Evolutionary conservation across 2,329 filamentous ascomycete species (phyloP).

Genomic region (Cucurbitaria berberidis): DNA sequence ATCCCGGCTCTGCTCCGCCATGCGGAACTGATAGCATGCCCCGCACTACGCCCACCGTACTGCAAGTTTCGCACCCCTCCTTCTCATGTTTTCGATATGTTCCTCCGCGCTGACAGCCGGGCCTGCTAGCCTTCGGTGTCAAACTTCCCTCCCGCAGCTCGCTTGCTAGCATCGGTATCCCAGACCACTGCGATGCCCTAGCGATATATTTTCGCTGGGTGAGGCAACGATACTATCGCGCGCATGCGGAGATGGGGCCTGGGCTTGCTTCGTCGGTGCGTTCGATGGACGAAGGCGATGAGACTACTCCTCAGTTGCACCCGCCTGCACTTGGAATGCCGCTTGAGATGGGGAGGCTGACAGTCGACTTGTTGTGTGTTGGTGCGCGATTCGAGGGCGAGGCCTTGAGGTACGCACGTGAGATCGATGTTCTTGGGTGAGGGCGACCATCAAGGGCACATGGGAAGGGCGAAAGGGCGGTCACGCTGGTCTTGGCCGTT

Average conservation of each 20-base stretch:
- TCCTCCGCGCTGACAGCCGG: slow-evolving; percentile 1
- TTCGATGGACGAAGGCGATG: neutral
- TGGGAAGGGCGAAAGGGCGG: neutral
- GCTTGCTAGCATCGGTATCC: slow-evolving; percentile 27
- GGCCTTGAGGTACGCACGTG: slow-evolving; percentile 2
- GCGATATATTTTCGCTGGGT: slow-evolving; percentile 32
- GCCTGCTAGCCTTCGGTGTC: slow-evolving; percentile 1
- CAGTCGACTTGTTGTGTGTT: slow-evolving; percentile 5
- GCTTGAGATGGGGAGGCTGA: neutral
- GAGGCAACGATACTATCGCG: slow-evolving; percentile 18
- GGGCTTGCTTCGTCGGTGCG: neutral
- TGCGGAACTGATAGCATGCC: neutral
- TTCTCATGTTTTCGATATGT: neutral
- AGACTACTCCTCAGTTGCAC: neutral
- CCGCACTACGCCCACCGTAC: neutral
- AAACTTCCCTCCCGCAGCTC: slow-evolving; percentile 16
- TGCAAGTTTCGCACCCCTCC: neutral
- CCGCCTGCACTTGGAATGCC: neutral
- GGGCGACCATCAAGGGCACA: neutral
- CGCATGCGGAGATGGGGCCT: neutral
- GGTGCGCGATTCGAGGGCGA: slow-evolving; percentile 9
- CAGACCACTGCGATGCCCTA: slow-evolving; percentile 27
- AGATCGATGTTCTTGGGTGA: slow-evolving; percentile 16
- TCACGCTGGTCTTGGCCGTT: neutral
- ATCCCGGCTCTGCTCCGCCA: neutral